A percentile compares a stretch with the other conserved stretches of the same genome.
Evolutionary conservation across 805 yeast genomes (phyloP).

Genomic region (Candida yuanshanica): DNA sequence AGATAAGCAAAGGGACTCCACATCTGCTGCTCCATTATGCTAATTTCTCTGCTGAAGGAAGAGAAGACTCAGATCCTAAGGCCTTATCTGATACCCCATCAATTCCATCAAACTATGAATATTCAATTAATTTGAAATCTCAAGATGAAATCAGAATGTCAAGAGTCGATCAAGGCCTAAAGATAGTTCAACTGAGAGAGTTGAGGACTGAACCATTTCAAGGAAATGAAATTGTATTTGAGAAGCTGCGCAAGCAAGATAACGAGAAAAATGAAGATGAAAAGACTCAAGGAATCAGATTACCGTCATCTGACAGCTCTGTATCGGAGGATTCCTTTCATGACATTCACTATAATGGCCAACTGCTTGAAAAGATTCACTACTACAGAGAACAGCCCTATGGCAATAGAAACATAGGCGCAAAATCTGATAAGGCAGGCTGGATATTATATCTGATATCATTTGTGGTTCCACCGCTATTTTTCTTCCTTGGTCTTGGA

Average conservation of each 20-base stretch:
- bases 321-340: not conserved
- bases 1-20: conserved; percentile 19
- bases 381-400: conserved; percentile 11
- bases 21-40: conserved; percentile 9
- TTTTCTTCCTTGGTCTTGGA: conserved; percentile 25
- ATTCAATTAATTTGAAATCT: not conserved
- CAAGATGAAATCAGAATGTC: not conserved
- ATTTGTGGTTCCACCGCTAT: conserved; percentile 23
- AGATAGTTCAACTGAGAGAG: not conserved
- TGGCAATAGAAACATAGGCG: not conserved
- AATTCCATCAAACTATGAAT: not conserved
- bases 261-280: not conserved
- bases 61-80: not conserved
- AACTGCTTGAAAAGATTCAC: conserved; percentile 16
- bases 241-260: not conserved
- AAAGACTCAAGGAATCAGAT: not conserved
- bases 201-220: not conserved
- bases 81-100: not conserved
- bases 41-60: not conserved
- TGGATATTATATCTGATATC: conserved; percentile 16
- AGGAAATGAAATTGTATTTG: not conserved
- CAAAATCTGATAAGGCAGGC: not conserved
- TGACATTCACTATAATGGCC: conserved; percentile 5
- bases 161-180: not conserved
- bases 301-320: not conserved